phyloP scores from a whole-genome alignment of 306 rosid genomes.

The Quercus berberidifolia region DNA sequence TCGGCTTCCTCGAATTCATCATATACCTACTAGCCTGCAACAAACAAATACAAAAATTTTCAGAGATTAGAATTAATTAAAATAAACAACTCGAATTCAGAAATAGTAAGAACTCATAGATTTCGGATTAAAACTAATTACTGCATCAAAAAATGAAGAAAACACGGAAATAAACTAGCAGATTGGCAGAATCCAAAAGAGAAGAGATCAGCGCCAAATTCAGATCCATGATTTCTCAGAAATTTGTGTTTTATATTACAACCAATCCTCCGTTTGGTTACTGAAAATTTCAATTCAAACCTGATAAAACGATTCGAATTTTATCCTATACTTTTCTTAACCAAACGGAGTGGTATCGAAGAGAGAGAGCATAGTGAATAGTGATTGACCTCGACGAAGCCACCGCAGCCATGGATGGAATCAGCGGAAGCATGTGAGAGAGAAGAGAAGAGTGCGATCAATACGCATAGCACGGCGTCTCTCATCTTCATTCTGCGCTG shows the following conservation, averaged over 20 bases:
- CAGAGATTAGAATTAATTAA: neutral
- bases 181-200: neutral
- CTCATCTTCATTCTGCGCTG: conserved; percentile 35
- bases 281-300: neutral
- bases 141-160: too few relatives aligned
- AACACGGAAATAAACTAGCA: too few relatives aligned
- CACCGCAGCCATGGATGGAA: conserved; percentile 69
- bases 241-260: neutral
- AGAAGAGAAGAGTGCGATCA: conserved; percentile 34
- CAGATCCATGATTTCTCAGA: neutral
- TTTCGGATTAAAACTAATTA: neutral
- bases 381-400: conserved; percentile 57
- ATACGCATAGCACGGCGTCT: conserved; percentile 22
- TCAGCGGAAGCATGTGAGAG: conserved; percentile 60
- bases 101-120: too few relatives aligned
- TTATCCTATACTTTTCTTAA: neutral
- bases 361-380: neutral
- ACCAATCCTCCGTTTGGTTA: neutral
- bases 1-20: conserved; percentile 63
- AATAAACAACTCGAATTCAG: neutral
- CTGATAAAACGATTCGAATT: neutral
- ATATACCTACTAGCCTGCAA: conserved; percentile 75
- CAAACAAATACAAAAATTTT: neutral
- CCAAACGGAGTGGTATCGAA: neutral
- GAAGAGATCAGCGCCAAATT: neutral